Conservation (phyloP, 2,329 filamentous ascomycete genomes). For the Colletotrichum plurivorum region DNA sequence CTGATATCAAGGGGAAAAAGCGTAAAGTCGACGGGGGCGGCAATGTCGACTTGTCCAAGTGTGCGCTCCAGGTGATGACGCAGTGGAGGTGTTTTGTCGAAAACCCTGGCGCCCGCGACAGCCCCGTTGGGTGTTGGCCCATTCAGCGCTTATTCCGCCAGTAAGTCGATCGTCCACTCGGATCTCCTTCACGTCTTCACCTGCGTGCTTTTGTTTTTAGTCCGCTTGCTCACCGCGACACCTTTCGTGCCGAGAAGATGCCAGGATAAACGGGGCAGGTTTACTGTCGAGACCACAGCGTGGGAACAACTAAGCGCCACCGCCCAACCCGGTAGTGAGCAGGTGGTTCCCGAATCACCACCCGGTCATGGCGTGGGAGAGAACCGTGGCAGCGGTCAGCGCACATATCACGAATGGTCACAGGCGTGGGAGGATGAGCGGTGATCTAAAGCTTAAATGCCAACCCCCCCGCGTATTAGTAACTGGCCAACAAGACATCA, state of each 20-base stretch:
- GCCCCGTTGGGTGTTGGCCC: constrained; percentile 68
- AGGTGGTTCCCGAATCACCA: background rate
- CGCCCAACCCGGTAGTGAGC: background rate
- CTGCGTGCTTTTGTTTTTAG: background rate
- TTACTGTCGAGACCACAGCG: constrained; percentile 74
- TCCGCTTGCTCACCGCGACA: background rate
- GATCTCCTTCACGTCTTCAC: background rate
- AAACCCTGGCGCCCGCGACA: constrained; percentile 59
- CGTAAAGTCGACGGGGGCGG: constrained; percentile 62
- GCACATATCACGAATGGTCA: constrained; percentile 30
- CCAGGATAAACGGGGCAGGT: constrained; percentile 68
- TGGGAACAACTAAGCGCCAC: constrained; percentile 63
- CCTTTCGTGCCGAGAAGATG: constrained; percentile 63
- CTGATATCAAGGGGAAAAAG: constrained; percentile 62
- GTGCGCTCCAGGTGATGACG: constrained; percentile 70
- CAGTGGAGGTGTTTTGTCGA: constrained; percentile 74
- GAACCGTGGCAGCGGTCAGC: background rate
- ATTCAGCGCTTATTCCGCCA: constrained; percentile 72
- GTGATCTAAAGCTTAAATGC: background rate
- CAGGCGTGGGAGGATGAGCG: constrained; percentile 27
- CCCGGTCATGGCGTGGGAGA: background rate
- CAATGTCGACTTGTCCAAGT: constrained; percentile 66
- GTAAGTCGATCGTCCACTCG: constrained; percentile 55
- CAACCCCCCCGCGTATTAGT: too few relatives aligned
- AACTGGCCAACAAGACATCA: background rate